Evolutionary conservation across 306 rosid species (phyloP).

Genomic region (Vigna mungo): DNA sequence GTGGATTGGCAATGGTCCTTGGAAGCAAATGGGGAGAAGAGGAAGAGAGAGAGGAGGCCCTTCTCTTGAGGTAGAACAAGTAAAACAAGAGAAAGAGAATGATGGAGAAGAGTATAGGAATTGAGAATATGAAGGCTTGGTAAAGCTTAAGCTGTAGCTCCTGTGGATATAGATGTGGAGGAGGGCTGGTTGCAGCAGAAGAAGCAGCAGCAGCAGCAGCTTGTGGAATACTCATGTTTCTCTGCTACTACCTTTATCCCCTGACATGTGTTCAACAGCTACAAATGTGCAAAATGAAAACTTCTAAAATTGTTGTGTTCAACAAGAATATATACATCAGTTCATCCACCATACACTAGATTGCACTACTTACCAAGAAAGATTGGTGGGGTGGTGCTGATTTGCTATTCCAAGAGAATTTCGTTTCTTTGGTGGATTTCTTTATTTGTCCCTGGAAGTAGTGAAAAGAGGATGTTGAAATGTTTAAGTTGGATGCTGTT

Average conservation of each 20-base stretch:
- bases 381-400: neutral
- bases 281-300: neutral
- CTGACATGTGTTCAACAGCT: neutral
- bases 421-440: neutral
- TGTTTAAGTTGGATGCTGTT: neutral
- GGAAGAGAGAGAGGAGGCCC: slow-evolving; percentile 66
- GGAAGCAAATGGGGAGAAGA: slow-evolving; percentile 60
- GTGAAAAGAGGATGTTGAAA: slow-evolving; percentile 1
- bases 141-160: slow-evolving; percentile 89
- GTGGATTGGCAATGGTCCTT: slow-evolving; percentile 43
- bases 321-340: neutral
- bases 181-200: slow-evolving; percentile 28
- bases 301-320: neutral
- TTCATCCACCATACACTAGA: neutral
- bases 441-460: neutral
- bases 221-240: slow-evolving; percentile 60
- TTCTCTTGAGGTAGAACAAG: slow-evolving; percentile 88
- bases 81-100: slow-evolving; percentile 80
- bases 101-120: slow-evolving; percentile 86
- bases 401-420: slow-evolving; percentile 12
- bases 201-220: neutral
- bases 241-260: neutral
- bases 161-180: slow-evolving; percentile 74
- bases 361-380: neutral
- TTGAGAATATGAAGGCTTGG: slow-evolving; percentile 95